Evolutionary conservation across 2,329 filamentous ascomycete species (phyloP), one percentile per base, ranked within the genome.

Genomic region (Cercospora nicotianae): DNA sequence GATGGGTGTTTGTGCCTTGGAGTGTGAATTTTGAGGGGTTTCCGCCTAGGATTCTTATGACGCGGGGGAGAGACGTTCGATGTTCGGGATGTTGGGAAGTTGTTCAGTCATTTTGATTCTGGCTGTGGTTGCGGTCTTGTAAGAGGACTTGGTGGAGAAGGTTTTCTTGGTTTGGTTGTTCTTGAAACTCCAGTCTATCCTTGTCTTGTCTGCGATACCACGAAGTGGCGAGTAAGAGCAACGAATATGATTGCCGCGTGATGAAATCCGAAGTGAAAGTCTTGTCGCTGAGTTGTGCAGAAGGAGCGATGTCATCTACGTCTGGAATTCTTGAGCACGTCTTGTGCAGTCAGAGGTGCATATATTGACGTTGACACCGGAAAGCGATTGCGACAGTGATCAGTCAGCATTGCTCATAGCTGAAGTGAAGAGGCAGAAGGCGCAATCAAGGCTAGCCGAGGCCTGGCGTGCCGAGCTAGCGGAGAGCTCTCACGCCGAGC

Each of bases 1-100:
- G 86, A 79, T 99, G 99, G 36, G 95, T 99, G 79, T 99, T 99
- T 73, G 95, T 97, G 84, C 87, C 87, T 85, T 89, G 87, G n/a
- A 89, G 78, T 0, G 86, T 87, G 76, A 89, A 89, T 83, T 96
- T 97, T 77, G 91, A 88, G 12, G 95, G 94, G 80, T 99, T 99
- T 8, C 91, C 93, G 67, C 91, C 95, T 18, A 98, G 84, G 69
- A 99, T 91, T 65, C 95, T 87, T 70, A 97, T 90, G 55, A 94
- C 91, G 13, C 87, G 83, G 20, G 91, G 76, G 91, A 94, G 64
- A 98, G 84, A 69, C 90, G 88, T 80, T 94, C 89, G 61, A 96
- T 87, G 69, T 90, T 88, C 4, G 89, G 89, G 13, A 98, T 85
- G 18, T 85, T 79, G 30, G 87, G 84, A 6, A 93, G 84, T 70